phyloP scores from a whole-genome alignment of 1,284 basidiomycete species.

The Marasmius oreades region DNA sequence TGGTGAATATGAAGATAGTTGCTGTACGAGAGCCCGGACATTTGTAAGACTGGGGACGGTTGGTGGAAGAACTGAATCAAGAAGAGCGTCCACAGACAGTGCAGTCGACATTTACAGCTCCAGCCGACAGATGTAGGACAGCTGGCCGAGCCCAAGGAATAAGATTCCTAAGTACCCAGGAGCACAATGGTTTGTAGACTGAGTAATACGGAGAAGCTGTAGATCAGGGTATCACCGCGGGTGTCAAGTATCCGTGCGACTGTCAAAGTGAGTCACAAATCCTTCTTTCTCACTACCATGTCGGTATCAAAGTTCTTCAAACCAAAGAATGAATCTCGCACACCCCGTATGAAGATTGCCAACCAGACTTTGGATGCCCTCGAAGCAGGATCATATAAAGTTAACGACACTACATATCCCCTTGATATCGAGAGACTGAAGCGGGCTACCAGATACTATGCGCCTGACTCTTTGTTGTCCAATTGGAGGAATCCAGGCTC shows the following conservation, averaged over 20 bases:
- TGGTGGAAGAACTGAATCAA: constrained; percentile 42
- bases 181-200: no score
- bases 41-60: constrained; percentile 53
- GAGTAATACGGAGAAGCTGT: no score
- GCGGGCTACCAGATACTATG: constrained; percentile 29
- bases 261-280: no score
- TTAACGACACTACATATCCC: constrained; percentile 13
- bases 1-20: constrained; percentile 44
- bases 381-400: not conserved
- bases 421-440: constrained; percentile 24
- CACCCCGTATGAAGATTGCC: not conserved
- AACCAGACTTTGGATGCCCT: not conserved
- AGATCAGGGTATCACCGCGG: no score
- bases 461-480: constrained; percentile 29
- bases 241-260: no score
- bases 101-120: not conserved
- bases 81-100: constrained; percentile 19
- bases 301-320: not conserved
- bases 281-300: not conserved
- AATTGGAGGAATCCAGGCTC: constrained; percentile 17
- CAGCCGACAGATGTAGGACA: not conserved
- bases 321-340: not conserved
- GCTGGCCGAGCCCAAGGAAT: no score
- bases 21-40: constrained; percentile 41
- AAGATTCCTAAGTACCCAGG: no score